Percentiles rank a stretch among this genome's conserved stretches.
phyloP scores from a whole-genome alignment of 306 rosid genomes.

The Arachis hypogaea region DNA sequence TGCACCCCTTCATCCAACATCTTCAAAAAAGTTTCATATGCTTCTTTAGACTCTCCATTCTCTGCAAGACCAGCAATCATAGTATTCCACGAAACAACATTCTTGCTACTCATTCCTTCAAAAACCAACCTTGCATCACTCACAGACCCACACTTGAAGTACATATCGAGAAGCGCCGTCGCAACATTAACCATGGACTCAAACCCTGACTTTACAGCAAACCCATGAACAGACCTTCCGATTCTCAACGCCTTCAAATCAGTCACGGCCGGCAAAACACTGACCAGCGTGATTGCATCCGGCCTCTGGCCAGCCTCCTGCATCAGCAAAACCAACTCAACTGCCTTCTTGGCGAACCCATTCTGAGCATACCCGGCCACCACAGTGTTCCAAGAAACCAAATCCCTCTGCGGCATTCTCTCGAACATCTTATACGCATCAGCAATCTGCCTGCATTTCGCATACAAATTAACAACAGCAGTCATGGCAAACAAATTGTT shows the following conservation, averaged over 20 bases:
- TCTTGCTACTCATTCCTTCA: constrained; percentile 61
- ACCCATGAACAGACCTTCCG: constrained; percentile 80
- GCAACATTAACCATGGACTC: constrained; percentile 67
- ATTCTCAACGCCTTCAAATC: constrained; percentile 62
- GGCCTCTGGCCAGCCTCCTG: constrained; percentile 72
- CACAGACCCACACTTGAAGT: constrained; percentile 73
- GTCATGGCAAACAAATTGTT: constrained; percentile 86
- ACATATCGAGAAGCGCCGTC: constrained; percentile 76
- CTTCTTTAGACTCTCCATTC: constrained; percentile 70
- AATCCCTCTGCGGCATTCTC: constrained; percentile 81
- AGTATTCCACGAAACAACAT: constrained; percentile 87
- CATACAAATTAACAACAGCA: constrained; percentile 76
- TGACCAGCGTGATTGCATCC: constrained; percentile 78
- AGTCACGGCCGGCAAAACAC: constrained; percentile 82
- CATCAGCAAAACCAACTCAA: constrained; percentile 63
- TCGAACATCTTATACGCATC: constrained; percentile 85
- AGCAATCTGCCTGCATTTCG: constrained; percentile 61
- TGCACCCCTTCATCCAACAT: constrained; percentile 73
- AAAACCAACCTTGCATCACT: constrained; percentile 62
- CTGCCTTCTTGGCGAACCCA: constrained; percentile 62
- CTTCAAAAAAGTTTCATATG: constrained; percentile 57
- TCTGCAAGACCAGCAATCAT: constrained; percentile 81
- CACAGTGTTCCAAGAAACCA: constrained; percentile 85
- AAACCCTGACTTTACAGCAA: constrained; percentile 66
- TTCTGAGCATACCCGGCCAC: constrained; percentile 83